Conservation (phyloP, 805 yeast species). For the Nakazawaea sp. region DNA sequence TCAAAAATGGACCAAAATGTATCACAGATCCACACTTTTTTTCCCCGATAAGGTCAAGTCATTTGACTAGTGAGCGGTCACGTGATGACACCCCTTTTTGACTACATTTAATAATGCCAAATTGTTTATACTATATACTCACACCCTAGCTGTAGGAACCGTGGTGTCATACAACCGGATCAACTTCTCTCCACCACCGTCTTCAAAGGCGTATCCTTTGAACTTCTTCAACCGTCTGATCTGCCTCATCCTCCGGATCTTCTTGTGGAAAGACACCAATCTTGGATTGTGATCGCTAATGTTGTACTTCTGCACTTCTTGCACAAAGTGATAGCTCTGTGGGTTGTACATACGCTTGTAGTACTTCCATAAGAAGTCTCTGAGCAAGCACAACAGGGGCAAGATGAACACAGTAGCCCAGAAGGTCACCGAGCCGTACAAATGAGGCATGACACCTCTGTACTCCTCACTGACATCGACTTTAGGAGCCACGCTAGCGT, state of each 20-base stretch:
- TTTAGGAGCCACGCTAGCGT: slow-evolving; percentile 78
- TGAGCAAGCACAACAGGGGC: slow-evolving; percentile 68
- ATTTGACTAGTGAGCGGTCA: no score
- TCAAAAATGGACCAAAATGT: no score
- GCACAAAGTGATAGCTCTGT: slow-evolving; percentile 89
- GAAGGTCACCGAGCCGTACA: slow-evolving; percentile 71
- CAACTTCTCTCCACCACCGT: slow-evolving; percentile 87
- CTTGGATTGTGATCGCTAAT: slow-evolving; percentile 94
- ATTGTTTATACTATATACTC: background rate
- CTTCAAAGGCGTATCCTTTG: slow-evolving; percentile 97
- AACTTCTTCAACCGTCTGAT: slow-evolving; percentile 97
- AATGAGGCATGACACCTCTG: slow-evolving; percentile 66
- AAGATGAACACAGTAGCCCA: slow-evolving; percentile 80
- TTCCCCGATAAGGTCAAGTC: no score
- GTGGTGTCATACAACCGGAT: slow-evolving; percentile 95
- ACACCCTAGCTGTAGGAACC: slow-evolving; percentile 22
- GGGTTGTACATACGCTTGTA: slow-evolving; percentile 89
- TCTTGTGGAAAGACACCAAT: slow-evolving; percentile 93
- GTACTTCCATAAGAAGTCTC: slow-evolving; percentile 94
- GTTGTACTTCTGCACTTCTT: slow-evolving; percentile 92
- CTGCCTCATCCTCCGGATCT: slow-evolving; percentile 94
- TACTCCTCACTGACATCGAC: slow-evolving; percentile 79
- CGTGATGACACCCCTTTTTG: no score
- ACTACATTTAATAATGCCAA: no score
- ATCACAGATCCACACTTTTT: no score